Evolutionary conservation across 192 early-diverging fungal species (phyloP), one percentile per base, ranked within the genome.

Genomic region (Spizellomyces punctatus): DNA sequence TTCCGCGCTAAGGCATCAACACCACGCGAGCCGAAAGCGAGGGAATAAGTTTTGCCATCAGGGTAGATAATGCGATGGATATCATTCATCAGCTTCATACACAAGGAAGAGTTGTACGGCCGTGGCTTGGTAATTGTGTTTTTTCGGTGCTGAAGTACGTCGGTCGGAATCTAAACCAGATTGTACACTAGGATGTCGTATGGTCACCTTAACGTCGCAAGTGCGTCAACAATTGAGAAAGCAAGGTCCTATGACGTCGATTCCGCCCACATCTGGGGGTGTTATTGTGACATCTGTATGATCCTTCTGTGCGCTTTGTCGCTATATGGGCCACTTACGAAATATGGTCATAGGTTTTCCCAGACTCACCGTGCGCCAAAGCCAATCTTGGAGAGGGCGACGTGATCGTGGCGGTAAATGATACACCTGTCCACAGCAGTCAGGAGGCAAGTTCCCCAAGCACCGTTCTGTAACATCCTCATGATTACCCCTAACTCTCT

Each of bases 11-110:
- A 67, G 73, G 80, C 5, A 81, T 84, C 54, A 81, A 79, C 63
- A 81, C 79, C 14, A 77, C 75, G 8, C 59, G 80, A 12, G 80
- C 78, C 6, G 83, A 82, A 61, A 72, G 72, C 63, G 83, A 84
- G 70, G 83, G 83, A 14, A 84, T 84, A 45, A 76, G 74, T 21
- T 85, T 85, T 69, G 84, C 84, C 27, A 85, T 85, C 44, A 60
- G 82, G 47, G 69, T 80, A 21, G 79, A 83, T 59, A 78, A 73
- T 48, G 76, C 78, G 8, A 17, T 78, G 17, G 76, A 72, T 45
- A 75, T 85, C 56, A 78, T 85, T 47, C 48, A 75, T 16, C 84
- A 85, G 64, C 67, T 85, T 6, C 43, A 78, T 47, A 52, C 47
- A 19, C n/a, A 76, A 42, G 84, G 84, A 0, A 48, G 74, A 17